These are phyloP conservation scores for Staphylotrichum longicolle DNA, from an alignment of 495 filamentous ascomycete genomes.

Conservation along the genomic window DNA sequence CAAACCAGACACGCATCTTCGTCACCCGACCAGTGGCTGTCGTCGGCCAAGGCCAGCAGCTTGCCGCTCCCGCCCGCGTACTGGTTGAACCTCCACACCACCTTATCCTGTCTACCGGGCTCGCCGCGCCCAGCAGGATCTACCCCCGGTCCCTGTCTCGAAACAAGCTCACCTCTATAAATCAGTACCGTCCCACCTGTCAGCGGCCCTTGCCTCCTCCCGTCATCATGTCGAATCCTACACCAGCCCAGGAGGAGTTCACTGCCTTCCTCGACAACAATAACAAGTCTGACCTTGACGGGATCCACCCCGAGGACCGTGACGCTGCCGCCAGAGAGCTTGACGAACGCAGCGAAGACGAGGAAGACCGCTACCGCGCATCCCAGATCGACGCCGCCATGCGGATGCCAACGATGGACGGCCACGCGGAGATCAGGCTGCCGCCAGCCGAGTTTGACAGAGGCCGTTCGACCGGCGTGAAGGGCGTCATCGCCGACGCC, in stretches of 20 bases:
- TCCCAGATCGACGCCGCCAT: conserved; percentile 58
- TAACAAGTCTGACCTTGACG: conserved; percentile 43
- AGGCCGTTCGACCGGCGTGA: conserved; percentile 81
- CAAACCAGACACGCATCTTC: no score
- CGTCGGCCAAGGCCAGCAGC: conserved; percentile 2
- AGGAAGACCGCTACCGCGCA: conserved; percentile 57
- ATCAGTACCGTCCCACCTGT: conserved; percentile 18
- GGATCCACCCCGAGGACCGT: conserved; percentile 53
- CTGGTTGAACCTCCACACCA: conserved; percentile 4
- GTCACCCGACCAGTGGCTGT: not conserved
- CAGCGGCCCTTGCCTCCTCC: conserved; percentile 15
- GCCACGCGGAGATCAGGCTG: conserved; percentile 54
- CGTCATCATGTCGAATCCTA: conserved; percentile 55
- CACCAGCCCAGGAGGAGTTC: conserved; percentile 82
- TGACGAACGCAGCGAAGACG: conserved; percentile 49
- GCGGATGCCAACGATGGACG: conserved; percentile 54
- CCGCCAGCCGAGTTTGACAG: conserved; percentile 65
- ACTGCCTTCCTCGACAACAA: conserved; percentile 64
- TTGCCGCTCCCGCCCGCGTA: conserved; percentile 10
- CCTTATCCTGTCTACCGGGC: conserved; percentile 23
- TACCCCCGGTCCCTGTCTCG: conserved; percentile 18
- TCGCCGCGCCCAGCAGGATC: conserved; percentile 28
- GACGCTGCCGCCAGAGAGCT: conserved; percentile 51
- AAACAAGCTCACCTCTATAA: conserved; percentile 24
- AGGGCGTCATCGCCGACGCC: conserved; percentile 96